Evolutionary conservation across 2,329 filamentous ascomycete genomes (phyloP).

Genomic region (Trichoderma koningiopsis): DNA sequence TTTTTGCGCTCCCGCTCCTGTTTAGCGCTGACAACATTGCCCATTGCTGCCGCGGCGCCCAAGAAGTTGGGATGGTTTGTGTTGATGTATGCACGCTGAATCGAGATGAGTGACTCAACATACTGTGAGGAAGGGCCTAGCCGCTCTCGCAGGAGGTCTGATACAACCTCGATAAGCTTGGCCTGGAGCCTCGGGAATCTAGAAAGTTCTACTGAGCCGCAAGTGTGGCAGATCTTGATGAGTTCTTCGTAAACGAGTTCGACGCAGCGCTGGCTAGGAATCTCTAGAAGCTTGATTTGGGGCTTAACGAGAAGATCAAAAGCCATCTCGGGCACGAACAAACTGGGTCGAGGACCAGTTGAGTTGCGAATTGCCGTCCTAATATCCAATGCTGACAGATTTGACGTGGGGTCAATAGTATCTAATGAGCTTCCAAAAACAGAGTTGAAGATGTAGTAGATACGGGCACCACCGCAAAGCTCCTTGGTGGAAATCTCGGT

Average conservation of each 20-base stretch:
- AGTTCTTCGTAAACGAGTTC: slow-evolving; percentile 98
- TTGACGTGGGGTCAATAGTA: slow-evolving; percentile 92
- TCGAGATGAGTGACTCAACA: slow-evolving; percentile 94
- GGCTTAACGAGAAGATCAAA: slow-evolving; percentile 98
- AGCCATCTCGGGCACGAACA: slow-evolving; percentile 96
- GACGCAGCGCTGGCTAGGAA: slow-evolving; percentile 93
- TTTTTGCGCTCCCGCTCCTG: slow-evolving; percentile 90
- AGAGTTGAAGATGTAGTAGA: slow-evolving; percentile 99
- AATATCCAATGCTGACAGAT: slow-evolving; percentile 92
- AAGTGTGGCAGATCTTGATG: slow-evolving; percentile 99
- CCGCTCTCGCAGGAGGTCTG: slow-evolving; percentile 88
- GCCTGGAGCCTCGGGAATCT: slow-evolving; percentile 91
- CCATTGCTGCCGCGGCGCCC: slow-evolving; percentile 95
- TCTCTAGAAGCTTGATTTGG: slow-evolving; percentile 94
- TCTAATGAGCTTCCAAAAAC: slow-evolving; percentile 97
- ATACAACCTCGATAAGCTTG: slow-evolving; percentile 97
- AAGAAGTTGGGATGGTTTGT: slow-evolving; percentile 99
- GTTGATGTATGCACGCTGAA: slow-evolving; percentile 98
- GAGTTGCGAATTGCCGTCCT: slow-evolving; percentile 97
- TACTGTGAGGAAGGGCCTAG: slow-evolving; percentile 87
- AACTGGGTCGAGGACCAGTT: slow-evolving; percentile 88
- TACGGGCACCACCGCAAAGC: slow-evolving; percentile 88
- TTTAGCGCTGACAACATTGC: slow-evolving; percentile 90
- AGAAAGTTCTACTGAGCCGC: slow-evolving; percentile 89
- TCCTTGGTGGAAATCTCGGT: slow-evolving; percentile 99